Percentiles rank a stretch among this genome's conserved stretches.
Conservation (phyloP, 1,284 basidiomycete genomes). For the Fomitiporia mediterranea region DNA sequence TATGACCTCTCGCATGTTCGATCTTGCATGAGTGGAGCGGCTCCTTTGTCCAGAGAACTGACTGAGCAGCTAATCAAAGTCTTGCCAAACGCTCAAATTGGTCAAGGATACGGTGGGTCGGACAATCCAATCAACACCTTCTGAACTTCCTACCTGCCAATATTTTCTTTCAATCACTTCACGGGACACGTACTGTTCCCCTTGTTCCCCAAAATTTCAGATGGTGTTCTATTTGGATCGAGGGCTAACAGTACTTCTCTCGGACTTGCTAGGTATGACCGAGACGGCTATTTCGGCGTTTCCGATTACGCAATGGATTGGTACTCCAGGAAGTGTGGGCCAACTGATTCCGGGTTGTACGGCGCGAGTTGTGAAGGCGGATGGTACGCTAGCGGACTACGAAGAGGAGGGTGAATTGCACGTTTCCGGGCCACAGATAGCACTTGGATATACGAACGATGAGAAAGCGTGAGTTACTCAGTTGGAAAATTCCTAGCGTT, state of each 20-base stretch:
- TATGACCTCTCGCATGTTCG: constrained; percentile 61
- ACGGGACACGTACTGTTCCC: too few relatives aligned
- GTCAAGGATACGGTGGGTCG: constrained; percentile 58
- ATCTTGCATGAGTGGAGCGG: constrained; percentile 64
- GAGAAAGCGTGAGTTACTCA: constrained; percentile 48
- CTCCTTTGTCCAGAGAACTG: constrained; percentile 69
- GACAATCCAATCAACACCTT: not conserved
- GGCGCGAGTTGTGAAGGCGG: constrained; percentile 53
- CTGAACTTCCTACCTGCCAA: not conserved
- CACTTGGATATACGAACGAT: constrained; percentile 51
- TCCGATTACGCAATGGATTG: constrained; percentile 38
- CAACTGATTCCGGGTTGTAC: constrained; percentile 48
- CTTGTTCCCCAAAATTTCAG: too few relatives aligned
- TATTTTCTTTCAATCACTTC: too few relatives aligned
- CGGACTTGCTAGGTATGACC: not conserved
- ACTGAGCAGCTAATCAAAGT: constrained; percentile 48
- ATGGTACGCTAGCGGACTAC: constrained; percentile 53
- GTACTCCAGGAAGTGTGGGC: constrained; percentile 55
- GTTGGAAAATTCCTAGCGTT: too few relatives aligned
- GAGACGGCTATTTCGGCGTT: not conserved
- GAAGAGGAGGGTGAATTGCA: constrained; percentile 66
- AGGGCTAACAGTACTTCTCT: not conserved
- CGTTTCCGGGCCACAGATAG: constrained; percentile 53
- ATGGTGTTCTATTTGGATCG: too few relatives aligned
- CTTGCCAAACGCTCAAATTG: constrained; percentile 55